Evolutionary conservation across 2,329 filamentous ascomycete species (phyloP).

Genomic region (Hortaea sp.): DNA sequence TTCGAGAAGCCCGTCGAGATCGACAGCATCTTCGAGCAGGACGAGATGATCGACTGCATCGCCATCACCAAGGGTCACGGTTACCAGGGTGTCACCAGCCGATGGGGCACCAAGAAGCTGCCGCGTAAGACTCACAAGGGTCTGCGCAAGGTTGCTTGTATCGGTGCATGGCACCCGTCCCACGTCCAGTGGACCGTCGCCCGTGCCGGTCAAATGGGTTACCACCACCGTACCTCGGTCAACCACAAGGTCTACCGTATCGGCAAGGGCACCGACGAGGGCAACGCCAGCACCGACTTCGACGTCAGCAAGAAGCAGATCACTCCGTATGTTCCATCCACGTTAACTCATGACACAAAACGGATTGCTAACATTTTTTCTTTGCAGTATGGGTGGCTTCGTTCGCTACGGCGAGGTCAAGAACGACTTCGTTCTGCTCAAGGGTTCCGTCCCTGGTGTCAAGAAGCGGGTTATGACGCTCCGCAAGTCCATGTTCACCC

Average conservation of each 20-base stretch:
- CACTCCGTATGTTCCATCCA: constrained; percentile 71
- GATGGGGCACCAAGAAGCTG: constrained; percentile 99
- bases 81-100: constrained; percentile 90
- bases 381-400: constrained; percentile 83
- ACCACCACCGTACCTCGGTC: constrained; percentile 99
- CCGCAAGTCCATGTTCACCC: constrained; percentile 95
- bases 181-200: constrained; percentile 99
- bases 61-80: constrained; percentile 99
- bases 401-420: constrained; percentile 98
- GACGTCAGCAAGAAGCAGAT: constrained; percentile 99
- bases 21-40: constrained; percentile 93
- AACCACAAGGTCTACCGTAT: constrained; percentile 99
- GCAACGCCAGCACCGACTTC: constrained; percentile 87
- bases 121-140: constrained; percentile 99
- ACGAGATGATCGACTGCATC: constrained; percentile 99
- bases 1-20: constrained; percentile 99
- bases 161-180: constrained; percentile 99
- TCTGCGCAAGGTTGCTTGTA: constrained; percentile 99
- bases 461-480: constrained; percentile 99
- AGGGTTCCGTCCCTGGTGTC: constrained; percentile 93
- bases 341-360: too few relatives aligned
- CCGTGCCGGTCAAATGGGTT: constrained; percentile 98
- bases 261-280: constrained; percentile 81
- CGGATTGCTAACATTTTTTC: constrained; percentile 25
- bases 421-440: constrained; percentile 97